phyloP scores from a whole-genome alignment of 805 yeast species.

The Metschnikowia kunwiensis region DNA sequence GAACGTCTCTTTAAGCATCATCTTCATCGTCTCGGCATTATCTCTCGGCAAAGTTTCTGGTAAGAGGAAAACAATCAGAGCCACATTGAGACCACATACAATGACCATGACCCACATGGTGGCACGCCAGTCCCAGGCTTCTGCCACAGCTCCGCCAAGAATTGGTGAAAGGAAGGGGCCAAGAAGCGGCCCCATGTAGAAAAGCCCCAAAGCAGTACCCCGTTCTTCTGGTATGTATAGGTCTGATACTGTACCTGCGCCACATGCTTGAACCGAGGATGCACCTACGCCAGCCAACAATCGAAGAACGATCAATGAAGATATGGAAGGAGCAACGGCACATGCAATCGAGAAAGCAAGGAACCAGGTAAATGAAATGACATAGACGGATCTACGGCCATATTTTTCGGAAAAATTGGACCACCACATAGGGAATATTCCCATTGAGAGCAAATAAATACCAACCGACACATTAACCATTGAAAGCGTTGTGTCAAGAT shows the following conservation, averaged over 20 bases:
- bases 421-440: slow-evolving; percentile 89
- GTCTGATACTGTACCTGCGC: slow-evolving; percentile 86
- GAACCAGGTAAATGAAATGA: slow-evolving; percentile 62
- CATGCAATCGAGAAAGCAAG: slow-evolving; percentile 70
- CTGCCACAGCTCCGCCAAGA: slow-evolving; percentile 68
- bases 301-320: slow-evolving; percentile 63
- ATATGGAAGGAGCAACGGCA: slow-evolving; percentile 60
- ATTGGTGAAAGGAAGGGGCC: slow-evolving; percentile 83
- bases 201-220: slow-evolving; percentile 77
- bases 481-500: slow-evolving; percentile 53
- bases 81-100: slow-evolving; percentile 51
- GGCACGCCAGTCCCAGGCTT: slow-evolving; percentile 81
- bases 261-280: slow-evolving; percentile 75
- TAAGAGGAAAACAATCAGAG: slow-evolving; percentile 51
- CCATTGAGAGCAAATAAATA: slow-evolving; percentile 67
- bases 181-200: slow-evolving; percentile 74
- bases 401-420: slow-evolving; percentile 69
- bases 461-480: slow-evolving; percentile 79
- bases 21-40: slow-evolving; percentile 47
- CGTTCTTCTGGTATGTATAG: slow-evolving; percentile 62
- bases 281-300: slow-evolving; percentile 80
- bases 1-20: slow-evolving; percentile 6
- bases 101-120: slow-evolving; percentile 83
- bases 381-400: slow-evolving; percentile 73
- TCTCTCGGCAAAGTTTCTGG: slow-evolving; percentile 79